Base-by-base conservation (phyloP, 805 yeast genomes). In the Blastobotrys americana region DNA sequence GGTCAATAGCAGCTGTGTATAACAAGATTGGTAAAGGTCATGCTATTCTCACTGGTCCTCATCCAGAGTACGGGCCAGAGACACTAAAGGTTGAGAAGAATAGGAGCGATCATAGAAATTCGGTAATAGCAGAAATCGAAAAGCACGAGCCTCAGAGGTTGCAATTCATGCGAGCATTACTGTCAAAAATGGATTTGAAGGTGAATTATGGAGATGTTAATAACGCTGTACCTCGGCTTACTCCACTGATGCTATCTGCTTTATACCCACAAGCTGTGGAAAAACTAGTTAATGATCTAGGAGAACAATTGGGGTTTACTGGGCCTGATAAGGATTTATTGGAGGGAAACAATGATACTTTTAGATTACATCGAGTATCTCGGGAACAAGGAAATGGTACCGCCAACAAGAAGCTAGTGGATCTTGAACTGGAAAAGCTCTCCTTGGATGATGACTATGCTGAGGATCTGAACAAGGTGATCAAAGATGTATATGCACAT, bases 21-120 rank as follows among this genome's bases (percentile, higher is more conserved):
- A 76, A 86, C 54, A 67, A 69, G 6, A 76, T 78, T 2, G 96
- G 95, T 1, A 67, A 73, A 33, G 98, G 98, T 2, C 67, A 66
- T 31, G 96, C 81, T 0, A 63, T 93, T 6, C 70, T 93, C 9
- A 71, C 83, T 10, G 97, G 97, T 0, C 75, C 86, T 0, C 98
- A 93, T 63, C 95, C 96, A 0, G 99, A 93, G 63, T 88, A 80
- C 58, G 31, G 31, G 31, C 31, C 31, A 8, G 31, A 25, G 10
- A 25, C 31, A 8, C 13, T 25, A 25, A 8, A 13, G 13, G 31
- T 25, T 13, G 31, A 25, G 13, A 25, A 25, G 31, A 8, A 8
- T 8, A 13, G 8, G 31, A 25, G 31, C 31, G 56, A 60, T 0
- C 47, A 45, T 39, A 63, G 49, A 37, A 59, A 66, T 15, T 44